Evolutionary conservation across 1,284 basidiomycete genomes (phyloP).

Genomic region (Rhodotorula sp.): DNA sequence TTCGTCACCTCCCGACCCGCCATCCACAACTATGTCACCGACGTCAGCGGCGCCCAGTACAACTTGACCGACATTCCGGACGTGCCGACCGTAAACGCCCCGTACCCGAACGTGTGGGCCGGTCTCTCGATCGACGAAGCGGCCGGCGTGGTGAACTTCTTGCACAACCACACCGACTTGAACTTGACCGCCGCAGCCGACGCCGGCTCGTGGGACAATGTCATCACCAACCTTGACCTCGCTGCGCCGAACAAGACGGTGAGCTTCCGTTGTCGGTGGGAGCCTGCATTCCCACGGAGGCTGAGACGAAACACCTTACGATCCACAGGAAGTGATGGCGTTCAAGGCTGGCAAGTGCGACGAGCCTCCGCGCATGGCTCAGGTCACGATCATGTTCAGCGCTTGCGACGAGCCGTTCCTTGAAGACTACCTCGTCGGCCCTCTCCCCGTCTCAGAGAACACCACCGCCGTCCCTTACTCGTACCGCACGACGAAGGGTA

Average conservation of each 20-base stretch:
- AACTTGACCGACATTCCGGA: constrained; percentile 4
- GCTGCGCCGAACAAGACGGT: constrained; percentile 45
- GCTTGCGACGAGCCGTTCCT: constrained; percentile 41
- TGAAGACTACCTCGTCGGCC: constrained; percentile 48
- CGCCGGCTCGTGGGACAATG: constrained; percentile 47
- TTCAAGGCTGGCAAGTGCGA: constrained; percentile 13
- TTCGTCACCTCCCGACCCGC: background rate
- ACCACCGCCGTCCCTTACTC: constrained; percentile 23
- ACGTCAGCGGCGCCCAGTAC: background rate
- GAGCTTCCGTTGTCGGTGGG: background rate
- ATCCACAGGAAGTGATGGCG: constrained; percentile 10
- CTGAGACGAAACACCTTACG: background rate
- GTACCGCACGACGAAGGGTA: constrained; percentile 32
- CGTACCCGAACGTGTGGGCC: constrained; percentile 46
- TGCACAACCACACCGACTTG: constrained; percentile 43
- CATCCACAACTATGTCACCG: background rate
- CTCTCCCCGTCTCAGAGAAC: constrained; percentile 43
- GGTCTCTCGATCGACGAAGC: constrained; percentile 46
- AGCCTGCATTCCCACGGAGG: background rate
- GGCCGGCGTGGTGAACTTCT: constrained; percentile 42
- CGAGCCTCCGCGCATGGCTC: constrained; percentile 43
- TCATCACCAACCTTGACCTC: constrained; percentile 46
- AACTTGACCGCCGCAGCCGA: constrained; percentile 47
- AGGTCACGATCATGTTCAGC: constrained; percentile 39
- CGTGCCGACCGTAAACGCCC: constrained; percentile 31